Evolutionary conservation across 176 grass and related monocot species (phyloP).

Genomic region (Musa troglodytarum): DNA sequence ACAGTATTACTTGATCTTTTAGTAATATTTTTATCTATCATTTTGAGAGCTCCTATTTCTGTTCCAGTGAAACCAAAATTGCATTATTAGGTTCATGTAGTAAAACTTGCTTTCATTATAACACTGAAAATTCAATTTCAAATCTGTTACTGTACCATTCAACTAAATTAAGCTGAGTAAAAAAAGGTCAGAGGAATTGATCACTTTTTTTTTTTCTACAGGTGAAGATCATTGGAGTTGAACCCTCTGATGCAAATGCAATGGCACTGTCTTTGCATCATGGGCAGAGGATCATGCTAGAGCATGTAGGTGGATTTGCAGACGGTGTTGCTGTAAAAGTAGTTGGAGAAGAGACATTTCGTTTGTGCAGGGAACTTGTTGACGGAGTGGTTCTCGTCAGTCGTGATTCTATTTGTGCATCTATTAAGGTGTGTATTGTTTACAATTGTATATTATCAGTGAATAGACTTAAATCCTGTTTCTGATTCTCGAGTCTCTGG

Average conservation of each 20-base stretch:
- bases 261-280: constrained; percentile 92
- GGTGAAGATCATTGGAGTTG: constrained; percentile 97
- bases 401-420: constrained; percentile 96
- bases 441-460: no score
- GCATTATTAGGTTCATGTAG: no score
- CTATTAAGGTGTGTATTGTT: constrained; percentile 67
- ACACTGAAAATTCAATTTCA: no score
- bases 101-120: no score
- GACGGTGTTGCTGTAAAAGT: constrained; percentile 96
- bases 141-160: background rate
- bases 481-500: no score
- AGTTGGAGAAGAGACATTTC: constrained; percentile 89
- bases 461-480: no score
- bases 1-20: no score
- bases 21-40: no score
- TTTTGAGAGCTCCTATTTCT: no score
- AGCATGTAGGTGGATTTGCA: constrained; percentile 89
- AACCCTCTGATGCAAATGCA: constrained; percentile 95
- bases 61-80: no score
- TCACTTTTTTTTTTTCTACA: constrained; percentile 15
- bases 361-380: constrained; percentile 75
- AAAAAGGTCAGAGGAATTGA: background rate
- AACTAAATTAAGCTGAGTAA: background rate
- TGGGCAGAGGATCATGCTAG: constrained; percentile 73
- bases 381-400: constrained; percentile 94